Base-by-base conservation (phyloP, 1,284 basidiomycete genomes). In the Cryptococcus maquisensis region DNA sequence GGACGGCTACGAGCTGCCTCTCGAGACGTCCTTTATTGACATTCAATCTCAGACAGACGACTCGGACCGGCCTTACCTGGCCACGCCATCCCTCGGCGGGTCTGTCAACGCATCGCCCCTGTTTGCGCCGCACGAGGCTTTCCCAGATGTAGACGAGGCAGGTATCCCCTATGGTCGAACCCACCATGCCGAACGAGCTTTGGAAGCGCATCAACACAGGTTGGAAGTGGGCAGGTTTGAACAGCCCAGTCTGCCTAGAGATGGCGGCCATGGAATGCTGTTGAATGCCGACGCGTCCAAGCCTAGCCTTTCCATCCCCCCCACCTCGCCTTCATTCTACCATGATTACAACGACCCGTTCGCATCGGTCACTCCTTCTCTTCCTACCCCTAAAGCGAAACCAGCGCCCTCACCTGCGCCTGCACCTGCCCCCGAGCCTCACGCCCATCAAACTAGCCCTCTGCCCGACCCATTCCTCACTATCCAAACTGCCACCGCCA, bases 111-210 rank as follows among this genome's bases (percentile, higher is more conserved):
- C 53, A 24, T 64, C 63, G 9, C 68, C 71, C 6, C 47, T 70
- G 35, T 48, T 68, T 32, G 48, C 49, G 28, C 47, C 49, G 24
- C 51, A 47, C 41, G 47, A 50, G 21, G 54, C 45, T n/a, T 57
- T 54, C 20, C 42, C 47, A 36, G 64, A 60, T 37, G 57, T 50
- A 13, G 68, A 65, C 10, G 84, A 85, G 60, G 81, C 81, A 51
- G 85, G 85, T 2, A 76, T 87, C 40, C 85, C 85, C 0, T 83
- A 84, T 52, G 86, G 85, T 12, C 80, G 84, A 15, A 81, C 81
- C n/a, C 86, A 86, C 70, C 86, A 86, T 62, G 61, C 65, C 16
- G 71, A 76, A 44, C 62, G 74, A 21, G 58, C 61, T 13, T 63
- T 62, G 2, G 32, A 56, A 3, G 71, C 68, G 23, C 69, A 67